Evolutionary conservation across 2,329 filamentous ascomycete genomes (phyloP), one percentile per base, ranked within the genome.

Genomic region (Ceratocystiopsis sp.): DNA sequence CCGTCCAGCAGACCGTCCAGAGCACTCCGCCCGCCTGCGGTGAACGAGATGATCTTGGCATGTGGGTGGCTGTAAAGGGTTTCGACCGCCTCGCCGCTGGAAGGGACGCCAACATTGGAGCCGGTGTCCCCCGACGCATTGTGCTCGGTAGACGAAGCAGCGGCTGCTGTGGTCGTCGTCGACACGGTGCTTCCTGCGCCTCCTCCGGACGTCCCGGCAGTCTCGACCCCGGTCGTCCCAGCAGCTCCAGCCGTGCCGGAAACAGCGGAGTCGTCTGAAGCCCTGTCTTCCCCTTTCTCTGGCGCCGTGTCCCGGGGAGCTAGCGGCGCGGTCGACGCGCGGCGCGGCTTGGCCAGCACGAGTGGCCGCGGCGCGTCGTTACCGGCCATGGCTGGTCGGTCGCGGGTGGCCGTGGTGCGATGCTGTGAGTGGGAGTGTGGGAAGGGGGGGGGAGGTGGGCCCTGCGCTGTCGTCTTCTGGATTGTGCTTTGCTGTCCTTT

Each of bases 21-120:
- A 8, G 33, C 33, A 15, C 33, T 34, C 13, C 33, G 35, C 32
- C 54, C 55, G 19, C 59, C 61, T 18, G 62, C 62, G 16, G 58
- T 66, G 50, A 75, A 74, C 14, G 70, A 60, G 37, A 73, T 62
- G 48, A 93, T 83, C 55, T 78, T 84, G 46, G 78, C 78, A 37
- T 72, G 74, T 0, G 79, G 73, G 53, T 87, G 81, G 45, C 73
- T 75, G 56, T 83, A 91, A 6, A 93, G 69, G 2, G 77, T 83
- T 57, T 84, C 80, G 51, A 83, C 68, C 8, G 62, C 51, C 37
- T 50, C 49, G 33, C 43, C 46, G 36, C 44, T 45, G 37, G 49
- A 8, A 11, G 7, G 6, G 25, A 29, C 25, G 25, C 25, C 25
- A 11, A 29, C 25, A 8, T 8, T 11, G 5, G 25, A 29, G 25